Evolutionary conservation across 179 eudicot genomes (phyloP).

Genomic region (Kewa caespitosa): DNA sequence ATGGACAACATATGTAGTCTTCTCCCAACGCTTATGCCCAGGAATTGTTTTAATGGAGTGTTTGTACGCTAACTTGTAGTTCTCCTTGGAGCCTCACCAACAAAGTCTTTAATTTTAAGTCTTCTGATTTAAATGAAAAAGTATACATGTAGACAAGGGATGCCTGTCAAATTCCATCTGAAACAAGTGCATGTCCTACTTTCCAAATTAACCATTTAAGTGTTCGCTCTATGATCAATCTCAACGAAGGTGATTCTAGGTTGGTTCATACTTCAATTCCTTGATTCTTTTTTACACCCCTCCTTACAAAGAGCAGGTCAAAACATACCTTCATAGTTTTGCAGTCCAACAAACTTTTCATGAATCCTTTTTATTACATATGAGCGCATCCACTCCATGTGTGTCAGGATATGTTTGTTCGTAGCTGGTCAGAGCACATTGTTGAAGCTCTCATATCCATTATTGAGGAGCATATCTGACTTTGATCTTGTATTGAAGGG

Average conservation of each 20-base stretch:
- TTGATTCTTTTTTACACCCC: neutral
- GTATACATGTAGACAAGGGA: neutral
- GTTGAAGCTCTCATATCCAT: neutral
- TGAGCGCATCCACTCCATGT: neutral
- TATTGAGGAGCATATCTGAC: neutral
- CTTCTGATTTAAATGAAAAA: neutral
- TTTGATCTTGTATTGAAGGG: neutral
- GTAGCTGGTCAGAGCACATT: neutral
- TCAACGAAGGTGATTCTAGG: neutral
- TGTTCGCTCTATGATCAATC: neutral
- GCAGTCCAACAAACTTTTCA: neutral
- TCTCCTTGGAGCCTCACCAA: neutral
- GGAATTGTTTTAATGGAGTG: neutral
- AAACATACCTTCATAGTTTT: neutral
- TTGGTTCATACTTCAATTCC: too few relatives aligned
- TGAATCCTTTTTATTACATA: neutral
- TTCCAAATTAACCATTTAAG: neutral
- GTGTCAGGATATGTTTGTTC: neutral
- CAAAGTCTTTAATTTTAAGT: neutral
- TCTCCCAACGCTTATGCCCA: neutral
- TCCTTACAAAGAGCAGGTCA: neutral
- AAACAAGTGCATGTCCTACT: neutral
- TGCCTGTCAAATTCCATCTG: neutral
- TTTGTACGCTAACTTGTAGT: neutral
- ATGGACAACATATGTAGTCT: neutral